A percentile compares a stretch with the other conserved stretches of the same genome.
These are phyloP conservation scores for Metschnikowia noctiluminum DNA, from an alignment of 805 yeast species.

Conservation along the genomic window DNA sequence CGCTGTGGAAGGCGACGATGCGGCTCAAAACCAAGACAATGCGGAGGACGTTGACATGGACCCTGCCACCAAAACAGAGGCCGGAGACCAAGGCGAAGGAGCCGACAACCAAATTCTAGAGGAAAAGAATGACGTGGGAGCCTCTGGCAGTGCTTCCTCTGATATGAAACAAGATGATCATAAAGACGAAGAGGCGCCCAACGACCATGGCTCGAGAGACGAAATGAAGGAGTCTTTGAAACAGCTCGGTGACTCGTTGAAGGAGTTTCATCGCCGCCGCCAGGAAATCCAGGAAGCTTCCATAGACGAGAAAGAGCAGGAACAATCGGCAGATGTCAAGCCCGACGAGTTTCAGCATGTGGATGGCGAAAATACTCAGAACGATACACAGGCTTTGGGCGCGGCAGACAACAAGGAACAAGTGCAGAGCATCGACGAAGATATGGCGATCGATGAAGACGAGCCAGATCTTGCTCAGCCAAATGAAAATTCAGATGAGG, in stretches of 20 bases:
- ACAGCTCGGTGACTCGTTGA: conserved; percentile 86
- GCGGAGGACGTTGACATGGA: conserved; percentile 51
- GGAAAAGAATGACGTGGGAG: conserved; percentile 67
- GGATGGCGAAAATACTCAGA: conserved; percentile 73
- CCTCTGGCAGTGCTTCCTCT: conserved; percentile 51
- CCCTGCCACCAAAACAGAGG: conserved; percentile 55
- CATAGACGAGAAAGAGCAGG: conserved; percentile 42
- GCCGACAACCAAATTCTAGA: conserved; percentile 53
- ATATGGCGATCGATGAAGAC: conserved; percentile 78
- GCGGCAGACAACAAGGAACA: conserved; percentile 75
- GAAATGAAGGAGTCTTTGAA: conserved; percentile 74
- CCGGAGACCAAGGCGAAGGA: conserved; percentile 62
- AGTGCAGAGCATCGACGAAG: conserved; percentile 70
- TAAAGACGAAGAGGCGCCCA: conserved; percentile 35
- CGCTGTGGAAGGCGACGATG: conserved; percentile 53
- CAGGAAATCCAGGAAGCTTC: conserved; percentile 79
- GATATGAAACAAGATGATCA: conserved; percentile 38
- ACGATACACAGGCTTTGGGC: conserved; percentile 90
- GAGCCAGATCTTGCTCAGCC: conserved; percentile 17
- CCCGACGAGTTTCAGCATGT: conserved; percentile 87
- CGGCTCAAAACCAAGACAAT: conserved; percentile 41
- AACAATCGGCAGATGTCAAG: conserved; percentile 59
- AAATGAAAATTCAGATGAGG: conserved; percentile 20
- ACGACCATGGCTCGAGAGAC: conserved; percentile 54
- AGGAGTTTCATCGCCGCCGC: conserved; percentile 86